Base-by-base conservation (phyloP, 1,284 basidiomycete species). In the Leccinum angustisporum region DNA sequence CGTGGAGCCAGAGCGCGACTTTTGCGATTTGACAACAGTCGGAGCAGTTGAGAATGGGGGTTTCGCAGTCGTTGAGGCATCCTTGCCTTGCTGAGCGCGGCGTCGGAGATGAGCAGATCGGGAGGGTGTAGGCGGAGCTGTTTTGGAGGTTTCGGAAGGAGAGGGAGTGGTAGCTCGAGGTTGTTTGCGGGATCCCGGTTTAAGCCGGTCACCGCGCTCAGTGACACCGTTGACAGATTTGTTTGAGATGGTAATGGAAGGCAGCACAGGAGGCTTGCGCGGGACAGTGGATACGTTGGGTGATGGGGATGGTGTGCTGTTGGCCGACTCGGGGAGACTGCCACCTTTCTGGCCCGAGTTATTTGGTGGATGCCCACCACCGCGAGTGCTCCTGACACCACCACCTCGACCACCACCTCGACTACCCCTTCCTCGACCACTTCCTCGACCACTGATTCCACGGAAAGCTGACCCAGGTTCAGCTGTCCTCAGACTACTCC, bases 381-480 rank as follows among this genome's bases (percentile, higher is more conserved):
- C 68, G 34, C 75, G 69, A 54, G 74, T 68, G 7, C 70, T 70
- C 50, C 67, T 66, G 50, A 68, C 63, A 59, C 73, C 67, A 54
- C 76, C 71, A 56, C 75, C 71, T 46, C 43, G 43, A 10, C 73
- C 66, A 54, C 76, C 71, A 56, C 75, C 71, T 46, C 43, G 43
- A 3, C 43, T 18, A 18, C 74, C 72, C 56, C 70, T 72, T 61
- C 78, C 74, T 40, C 76, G 70, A 36, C 69, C 9, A 40, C 18
- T 61, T 61, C 78, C 74, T 40, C 76, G 70, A 36, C 69, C 9
- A 40, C 18, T 61, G 16, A 72, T 68, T 43, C 76, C 76, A 54
- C 79, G 82, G 67, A 84, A 83, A 33, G 83, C 78, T 36, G 82
- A 76, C 10, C 81, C 81, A 61, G 81, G 72, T 46, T 86, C 86